Conservation (phyloP, 257 asterid species). For the Nicotiana otophora region DNA sequence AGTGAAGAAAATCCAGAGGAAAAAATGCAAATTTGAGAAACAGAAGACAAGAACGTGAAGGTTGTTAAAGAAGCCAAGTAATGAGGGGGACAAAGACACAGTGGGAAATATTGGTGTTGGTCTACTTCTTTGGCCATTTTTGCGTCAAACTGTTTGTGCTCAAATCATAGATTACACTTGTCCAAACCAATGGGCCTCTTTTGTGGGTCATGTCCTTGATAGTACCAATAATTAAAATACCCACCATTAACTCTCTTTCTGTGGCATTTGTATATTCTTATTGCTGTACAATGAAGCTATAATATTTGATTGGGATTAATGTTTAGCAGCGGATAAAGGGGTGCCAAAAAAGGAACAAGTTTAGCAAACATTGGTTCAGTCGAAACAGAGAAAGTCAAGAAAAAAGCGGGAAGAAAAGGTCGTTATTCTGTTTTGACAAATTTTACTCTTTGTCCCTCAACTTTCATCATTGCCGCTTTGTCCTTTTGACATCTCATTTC, state of each 20-base stretch:
- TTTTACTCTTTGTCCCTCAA: conserved; percentile 33
- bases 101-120: conserved; percentile 33
- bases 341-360: conserved; percentile 13
- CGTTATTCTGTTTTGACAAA: conserved; percentile 38
- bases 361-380: conserved; percentile 28
- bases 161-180: conserved; percentile 53
- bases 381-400: conserved; percentile 33
- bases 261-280: conserved; percentile 5
- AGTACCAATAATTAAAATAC: not conserved
- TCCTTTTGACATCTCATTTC: not conserved
- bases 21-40: conserved; percentile 25
- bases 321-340: conserved; percentile 26
- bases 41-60: conserved; percentile 30
- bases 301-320: conserved; percentile 4
- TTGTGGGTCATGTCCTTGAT: conserved; percentile 51
- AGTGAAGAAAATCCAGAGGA: conserved; percentile 18
- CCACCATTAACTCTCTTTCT: not conserved
- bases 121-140: conserved; percentile 39
- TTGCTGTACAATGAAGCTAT: conserved; percentile 10
- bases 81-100: conserved; percentile 34
- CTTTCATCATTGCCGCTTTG: not conserved
- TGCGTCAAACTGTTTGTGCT: conserved; percentile 40
- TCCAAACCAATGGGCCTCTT: conserved; percentile 39
- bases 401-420: conserved; percentile 35
- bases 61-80: conserved; percentile 25